Percentiles rank a stretch among this genome's conserved stretches.
phyloP scores from a whole-genome alignment of 2,329 filamentous ascomycete genomes.

The Aspergillus pseudotamarii region DNA sequence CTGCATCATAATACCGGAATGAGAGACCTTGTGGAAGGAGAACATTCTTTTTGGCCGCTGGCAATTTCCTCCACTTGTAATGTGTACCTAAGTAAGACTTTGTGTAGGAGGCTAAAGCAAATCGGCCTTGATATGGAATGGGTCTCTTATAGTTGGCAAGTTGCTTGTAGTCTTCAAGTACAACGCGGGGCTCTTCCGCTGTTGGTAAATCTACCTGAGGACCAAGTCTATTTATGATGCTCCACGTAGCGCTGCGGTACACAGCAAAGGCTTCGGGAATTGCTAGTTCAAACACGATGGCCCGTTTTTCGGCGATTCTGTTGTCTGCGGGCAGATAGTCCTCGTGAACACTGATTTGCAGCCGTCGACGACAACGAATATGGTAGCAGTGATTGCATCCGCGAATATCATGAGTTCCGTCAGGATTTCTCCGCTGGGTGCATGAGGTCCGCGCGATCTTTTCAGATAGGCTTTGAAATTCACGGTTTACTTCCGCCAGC shows the following conservation, averaged over 20 bases:
- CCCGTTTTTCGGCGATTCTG: conserved; percentile 47
- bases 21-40: conserved; percentile 51
- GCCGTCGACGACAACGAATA: conserved; percentile 33
- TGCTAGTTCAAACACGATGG: conserved; percentile 56
- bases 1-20: conserved; percentile 53
- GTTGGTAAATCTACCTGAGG: conserved; percentile 25
- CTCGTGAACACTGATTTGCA: conserved; percentile 54
- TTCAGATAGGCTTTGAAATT: conserved; percentile 43
- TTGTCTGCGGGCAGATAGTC: conserved; percentile 22
- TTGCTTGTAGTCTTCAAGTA: conserved; percentile 37
- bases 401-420: conserved; percentile 32
- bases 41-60: conserved; percentile 45
- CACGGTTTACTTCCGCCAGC: conserved; percentile 36
- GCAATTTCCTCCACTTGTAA: conserved; percentile 47
- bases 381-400: conserved; percentile 51
- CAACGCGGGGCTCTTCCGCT: too few relatives aligned
- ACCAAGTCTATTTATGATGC: conserved; percentile 44
- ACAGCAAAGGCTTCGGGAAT: conserved; percentile 48
- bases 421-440: conserved; percentile 21
- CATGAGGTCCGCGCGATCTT: conserved; percentile 39
- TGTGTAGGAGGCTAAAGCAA: conserved; percentile 49
- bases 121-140: conserved; percentile 3
- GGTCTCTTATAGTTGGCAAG: conserved; percentile 29
- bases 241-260: conserved; percentile 59
- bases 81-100: conserved; percentile 56